Percentiles rank a stretch among this genome's conserved stretches.
phyloP scores from a whole-genome alignment of 805 yeast genomes.

The Yamadazyma phyllophila region DNA sequence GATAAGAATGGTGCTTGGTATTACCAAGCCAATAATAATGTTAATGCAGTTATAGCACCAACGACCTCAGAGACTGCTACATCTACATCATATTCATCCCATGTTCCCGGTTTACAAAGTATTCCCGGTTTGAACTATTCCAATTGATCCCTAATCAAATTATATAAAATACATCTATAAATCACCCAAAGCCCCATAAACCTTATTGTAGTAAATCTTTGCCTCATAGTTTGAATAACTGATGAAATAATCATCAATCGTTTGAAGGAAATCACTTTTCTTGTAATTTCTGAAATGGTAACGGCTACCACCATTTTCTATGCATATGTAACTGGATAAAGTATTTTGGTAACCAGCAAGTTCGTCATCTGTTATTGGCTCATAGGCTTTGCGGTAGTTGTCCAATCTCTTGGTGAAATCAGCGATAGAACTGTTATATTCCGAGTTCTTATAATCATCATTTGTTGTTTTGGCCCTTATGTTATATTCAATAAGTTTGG shows the following conservation, averaged over 20 bases:
- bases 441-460: constrained; percentile 55
- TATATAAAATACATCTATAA: constrained; percentile 5
- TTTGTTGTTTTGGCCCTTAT: constrained; percentile 63
- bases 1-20: constrained; percentile 49
- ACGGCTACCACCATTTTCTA: constrained; percentile 28
- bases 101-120: constrained; percentile 12
- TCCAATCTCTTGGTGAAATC: constrained; percentile 60
- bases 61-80: constrained; percentile 10
- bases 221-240: constrained; percentile 23
- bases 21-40: constrained; percentile 44
- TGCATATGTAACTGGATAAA: constrained; percentile 22
- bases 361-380: constrained; percentile 28
- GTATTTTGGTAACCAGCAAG: constrained; percentile 15
- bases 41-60: constrained; percentile 40
- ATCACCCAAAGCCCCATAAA: constrained; percentile 13
- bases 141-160: constrained; percentile 1
- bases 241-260: constrained; percentile 9
- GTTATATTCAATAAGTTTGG: constrained; percentile 52
- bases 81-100: constrained; percentile 6
- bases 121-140: constrained; percentile 22
- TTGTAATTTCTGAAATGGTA: constrained; percentile 9
- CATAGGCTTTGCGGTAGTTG: constrained; percentile 44
- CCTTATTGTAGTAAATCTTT: constrained; percentile 24
- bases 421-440: constrained; percentile 49
- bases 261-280: constrained; percentile 10